Percentiles rank a stretch among this genome's conserved stretches.
These are phyloP conservation scores for Papiliotrema laurentii DNA, from an alignment of 1,284 basidiomycete genomes.

Conservation along the genomic window DNA sequence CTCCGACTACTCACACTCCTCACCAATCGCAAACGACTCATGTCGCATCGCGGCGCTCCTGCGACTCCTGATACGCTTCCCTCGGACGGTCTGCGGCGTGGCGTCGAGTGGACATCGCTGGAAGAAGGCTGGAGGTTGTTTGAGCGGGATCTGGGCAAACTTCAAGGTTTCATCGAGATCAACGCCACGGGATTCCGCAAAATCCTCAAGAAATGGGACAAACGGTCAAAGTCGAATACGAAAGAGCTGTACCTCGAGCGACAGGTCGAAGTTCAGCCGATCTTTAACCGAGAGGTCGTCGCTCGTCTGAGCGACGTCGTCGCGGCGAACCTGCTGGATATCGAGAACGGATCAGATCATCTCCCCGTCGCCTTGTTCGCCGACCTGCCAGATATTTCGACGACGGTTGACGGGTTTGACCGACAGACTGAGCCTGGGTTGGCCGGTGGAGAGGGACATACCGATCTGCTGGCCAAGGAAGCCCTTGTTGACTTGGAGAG, in stretches of 20 bases:
- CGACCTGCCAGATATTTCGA: constrained; percentile 42
- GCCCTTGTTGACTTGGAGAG: constrained; percentile 83
- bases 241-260: constrained; percentile 95
- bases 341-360: constrained; percentile 72
- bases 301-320: constrained; percentile 94
- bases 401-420: constrained; percentile 53
- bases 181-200: constrained; percentile 97
- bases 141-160: constrained; percentile 91
- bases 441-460: constrained; percentile 8
- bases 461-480: constrained; percentile 51
- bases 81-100: constrained; percentile 34
- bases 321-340: constrained; percentile 84
- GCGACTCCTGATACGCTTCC: neutral
- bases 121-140: constrained; percentile 94
- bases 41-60: constrained; percentile 11
- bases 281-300: constrained; percentile 96
- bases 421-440: constrained; percentile 60
- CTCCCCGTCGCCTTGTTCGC: constrained; percentile 55
- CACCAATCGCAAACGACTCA: constrained; percentile 73
- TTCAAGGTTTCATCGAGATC: constrained; percentile 97
- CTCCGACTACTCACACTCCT: constrained; percentile 86
- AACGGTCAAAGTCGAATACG: constrained; percentile 86
- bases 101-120: constrained; percentile 86
- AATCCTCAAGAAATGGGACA: constrained; percentile 99
- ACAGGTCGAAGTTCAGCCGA: constrained; percentile 97